Conservation (phyloP, 208 protist genomes). For the Trypanosoma melophagium region DNA sequence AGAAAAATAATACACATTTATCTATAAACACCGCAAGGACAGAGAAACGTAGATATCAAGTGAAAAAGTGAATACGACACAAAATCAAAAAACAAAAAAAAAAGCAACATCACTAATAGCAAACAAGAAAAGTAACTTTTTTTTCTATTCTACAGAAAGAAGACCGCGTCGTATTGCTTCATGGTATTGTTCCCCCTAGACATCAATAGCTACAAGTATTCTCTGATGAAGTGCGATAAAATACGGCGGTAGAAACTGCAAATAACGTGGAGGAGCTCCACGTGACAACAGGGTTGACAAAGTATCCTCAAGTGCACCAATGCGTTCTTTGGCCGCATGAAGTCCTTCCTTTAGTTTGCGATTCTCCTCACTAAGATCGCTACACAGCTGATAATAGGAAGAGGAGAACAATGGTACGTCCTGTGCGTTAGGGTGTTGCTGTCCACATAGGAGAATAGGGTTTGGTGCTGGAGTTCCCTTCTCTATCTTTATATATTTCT, state of each 20-base stretch:
- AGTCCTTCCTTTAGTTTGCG: conserved; percentile 5
- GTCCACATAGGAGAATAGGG: conserved; percentile 5
- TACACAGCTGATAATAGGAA: too few relatives aligned
- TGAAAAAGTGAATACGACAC: background rate
- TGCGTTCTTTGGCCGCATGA: background rate
- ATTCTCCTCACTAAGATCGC: background rate
- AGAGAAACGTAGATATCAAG: conserved; percentile 13
- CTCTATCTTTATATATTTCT: too few relatives aligned
- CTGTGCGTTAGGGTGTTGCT: too few relatives aligned
- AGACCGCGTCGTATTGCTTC: conserved; percentile 7
- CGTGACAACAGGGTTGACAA: conserved; percentile 1
- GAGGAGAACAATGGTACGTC: too few relatives aligned
- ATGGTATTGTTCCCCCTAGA: conserved; percentile 18
- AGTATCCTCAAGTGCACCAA: conserved; percentile 8
- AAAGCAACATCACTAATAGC: background rate
- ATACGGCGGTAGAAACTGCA: conserved; percentile 15
- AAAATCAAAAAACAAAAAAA: conserved; percentile 20
- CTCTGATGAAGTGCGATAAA: conserved; percentile 12
- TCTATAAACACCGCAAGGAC: background rate
- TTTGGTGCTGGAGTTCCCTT: background rate
- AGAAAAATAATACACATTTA: conserved; percentile 5
- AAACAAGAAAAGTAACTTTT: too few relatives aligned
- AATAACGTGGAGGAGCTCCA: conserved; percentile 5
- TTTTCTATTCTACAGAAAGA: conserved; percentile 5
- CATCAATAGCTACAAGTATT: conserved; percentile 14